Conservation (phyloP, 1,139 yeast species). For the Kodamaea fungicola region DNA sequence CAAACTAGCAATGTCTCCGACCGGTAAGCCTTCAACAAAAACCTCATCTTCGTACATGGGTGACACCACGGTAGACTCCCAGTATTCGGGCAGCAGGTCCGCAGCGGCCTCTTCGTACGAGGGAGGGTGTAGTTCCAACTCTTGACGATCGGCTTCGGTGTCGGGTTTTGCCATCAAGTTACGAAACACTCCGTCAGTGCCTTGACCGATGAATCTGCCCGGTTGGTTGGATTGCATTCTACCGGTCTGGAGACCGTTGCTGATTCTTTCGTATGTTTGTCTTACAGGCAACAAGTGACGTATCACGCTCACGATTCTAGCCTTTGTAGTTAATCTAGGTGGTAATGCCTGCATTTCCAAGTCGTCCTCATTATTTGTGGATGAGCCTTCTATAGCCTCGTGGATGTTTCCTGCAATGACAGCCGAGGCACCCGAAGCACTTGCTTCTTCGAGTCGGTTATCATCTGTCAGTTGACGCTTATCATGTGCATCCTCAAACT, state of each 20-base stretch:
- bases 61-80: conserved; percentile 87
- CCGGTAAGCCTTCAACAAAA: conserved; percentile 93
- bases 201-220: conserved; percentile 49
- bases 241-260: conserved; percentile 43
- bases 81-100: conserved; percentile 93
- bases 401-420: conserved; percentile 2
- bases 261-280: conserved; percentile 44
- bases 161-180: conserved; percentile 88
- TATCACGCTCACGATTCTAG: conserved; percentile 31
- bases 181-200: conserved; percentile 89
- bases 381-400: conserved; percentile 6
- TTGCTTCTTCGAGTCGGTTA: neutral
- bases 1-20: conserved; percentile 85
- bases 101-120: conserved; percentile 93
- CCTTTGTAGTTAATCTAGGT: conserved; percentile 21
- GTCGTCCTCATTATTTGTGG: conserved; percentile 7
- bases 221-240: conserved; percentile 44
- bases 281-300: conserved; percentile 36
- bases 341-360: conserved; percentile 21
- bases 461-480: conserved; percentile 1
- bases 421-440: neutral
- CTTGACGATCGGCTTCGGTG: conserved; percentile 36
- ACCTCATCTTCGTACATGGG: conserved; percentile 86
- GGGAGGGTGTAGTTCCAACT: conserved; percentile 66
- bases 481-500: conserved; percentile 3